Evolutionary conservation across 2,329 filamentous ascomycete genomes (phyloP).

Genomic region (Alternaria viburni): DNA sequence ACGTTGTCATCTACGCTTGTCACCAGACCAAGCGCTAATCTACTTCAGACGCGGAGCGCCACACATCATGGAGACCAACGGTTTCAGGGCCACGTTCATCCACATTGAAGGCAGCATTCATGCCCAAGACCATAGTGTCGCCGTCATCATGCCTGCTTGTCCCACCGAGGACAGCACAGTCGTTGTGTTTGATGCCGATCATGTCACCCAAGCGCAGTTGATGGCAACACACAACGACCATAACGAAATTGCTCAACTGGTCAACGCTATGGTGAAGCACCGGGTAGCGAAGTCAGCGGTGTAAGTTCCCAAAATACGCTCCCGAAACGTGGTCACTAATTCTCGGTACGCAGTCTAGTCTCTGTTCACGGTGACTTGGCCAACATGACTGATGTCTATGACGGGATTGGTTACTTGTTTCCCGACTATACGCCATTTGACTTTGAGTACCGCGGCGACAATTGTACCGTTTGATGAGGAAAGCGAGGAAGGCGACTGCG

Average conservation of each 20-base stretch:
- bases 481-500: not conserved
- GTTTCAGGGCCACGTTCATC: not conserved
- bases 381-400: not conserved
- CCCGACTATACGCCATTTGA: not conserved
- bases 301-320: not conserved
- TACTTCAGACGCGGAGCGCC: not conserved
- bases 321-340: not conserved
- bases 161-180: not conserved
- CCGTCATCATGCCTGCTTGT: not conserved
- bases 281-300: not conserved
- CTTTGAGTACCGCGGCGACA: not conserved
- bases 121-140: not conserved
- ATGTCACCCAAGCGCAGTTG: not conserved
- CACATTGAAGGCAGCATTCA: not conserved
- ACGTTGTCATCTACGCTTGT: not conserved
- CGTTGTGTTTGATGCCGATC: not conserved
- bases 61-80: not conserved
- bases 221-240: not conserved
- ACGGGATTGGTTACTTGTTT: not conserved
- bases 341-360: not conserved
- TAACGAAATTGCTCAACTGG: not conserved
- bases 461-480: not conserved
- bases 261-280: not conserved
- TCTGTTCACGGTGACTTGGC: not conserved
- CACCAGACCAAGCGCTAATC: not conserved